Evolutionary conservation across 2,329 filamentous ascomycete genomes (phyloP).

Genomic region (Beauveria sp.): DNA sequence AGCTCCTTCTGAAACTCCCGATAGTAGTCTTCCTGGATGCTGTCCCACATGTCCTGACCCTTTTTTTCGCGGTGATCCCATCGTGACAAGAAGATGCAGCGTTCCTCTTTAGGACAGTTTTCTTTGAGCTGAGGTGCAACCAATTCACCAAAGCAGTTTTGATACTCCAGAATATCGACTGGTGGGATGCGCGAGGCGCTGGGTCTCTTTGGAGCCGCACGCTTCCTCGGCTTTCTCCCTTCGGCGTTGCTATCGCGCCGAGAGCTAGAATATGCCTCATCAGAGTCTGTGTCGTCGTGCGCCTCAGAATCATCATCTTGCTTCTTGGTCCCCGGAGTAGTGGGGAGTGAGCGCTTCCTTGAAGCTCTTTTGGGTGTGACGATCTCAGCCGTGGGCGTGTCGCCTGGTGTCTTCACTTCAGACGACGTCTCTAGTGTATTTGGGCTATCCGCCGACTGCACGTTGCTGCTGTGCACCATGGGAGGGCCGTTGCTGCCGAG

Average conservation of each 20-base stretch:
- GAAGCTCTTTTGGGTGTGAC: not conserved
- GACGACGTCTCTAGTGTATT: not conserved
- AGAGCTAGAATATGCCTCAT: not conserved
- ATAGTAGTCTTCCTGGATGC: constrained; percentile 38
- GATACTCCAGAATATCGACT: constrained; percentile 24
- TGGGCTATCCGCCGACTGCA: constrained; percentile 13
- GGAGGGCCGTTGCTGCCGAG: constrained; percentile 21
- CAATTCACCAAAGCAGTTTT: constrained; percentile 27
- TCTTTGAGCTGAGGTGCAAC: constrained; percentile 32
- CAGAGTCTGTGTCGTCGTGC: not conserved
- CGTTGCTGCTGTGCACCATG: constrained; percentile 17
- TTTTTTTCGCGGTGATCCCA: constrained; percentile 37
- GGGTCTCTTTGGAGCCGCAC: not conserved
- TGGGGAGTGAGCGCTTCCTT: not conserved
- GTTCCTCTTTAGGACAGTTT: constrained; percentile 39
- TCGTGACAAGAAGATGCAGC: constrained; percentile 42
- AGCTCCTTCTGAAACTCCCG: constrained; percentile 26
- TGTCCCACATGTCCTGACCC: constrained; percentile 52
- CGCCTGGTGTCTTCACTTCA: not conserved
- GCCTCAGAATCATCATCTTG: not conserved
- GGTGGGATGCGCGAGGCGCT: not conserved
- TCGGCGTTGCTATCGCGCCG: not conserved
- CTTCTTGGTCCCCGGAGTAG: not conserved
- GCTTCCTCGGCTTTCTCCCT: constrained; percentile 2
- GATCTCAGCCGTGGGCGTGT: not conserved